phyloP scores from a whole-genome alignment of 192 early-diverging fungal genomes.

The Coemansia furcata region DNA sequence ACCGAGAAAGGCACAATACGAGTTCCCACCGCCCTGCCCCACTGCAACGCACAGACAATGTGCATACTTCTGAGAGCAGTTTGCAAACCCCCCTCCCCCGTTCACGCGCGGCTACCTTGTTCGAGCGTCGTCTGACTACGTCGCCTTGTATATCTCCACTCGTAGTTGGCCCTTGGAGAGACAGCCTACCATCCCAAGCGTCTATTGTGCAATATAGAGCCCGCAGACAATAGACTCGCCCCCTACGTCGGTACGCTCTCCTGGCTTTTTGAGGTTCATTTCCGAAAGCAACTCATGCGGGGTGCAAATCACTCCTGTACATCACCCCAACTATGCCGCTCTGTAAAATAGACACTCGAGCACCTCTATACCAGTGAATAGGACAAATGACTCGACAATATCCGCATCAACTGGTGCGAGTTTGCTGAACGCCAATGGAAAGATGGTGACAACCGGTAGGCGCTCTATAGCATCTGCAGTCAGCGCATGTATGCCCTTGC shows the following conservation, averaged over 20 bases:
- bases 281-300: not conserved
- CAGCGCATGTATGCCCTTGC: not conserved
- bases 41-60: not conserved
- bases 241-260: not conserved
- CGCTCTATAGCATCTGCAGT: not conserved
- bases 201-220: not conserved
- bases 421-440: constrained; percentile 31
- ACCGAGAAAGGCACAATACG: not conserved
- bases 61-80: not conserved
- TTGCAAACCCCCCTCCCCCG: not conserved
- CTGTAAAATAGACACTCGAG: constrained; percentile 27
- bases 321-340: not conserved
- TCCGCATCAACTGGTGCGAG: constrained; percentile 19
- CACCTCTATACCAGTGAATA: constrained; percentile 49
- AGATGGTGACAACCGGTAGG: constrained; percentile 25
- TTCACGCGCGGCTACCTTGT: not conserved
- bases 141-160: not conserved
- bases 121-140: not conserved
- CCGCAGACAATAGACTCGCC: not conserved
- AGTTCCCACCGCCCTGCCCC: constrained; percentile 1
- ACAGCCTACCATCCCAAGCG: not conserved
- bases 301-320: not conserved
- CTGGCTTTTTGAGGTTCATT: not conserved
- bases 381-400: constrained; percentile 46
- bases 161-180: no score